Evolutionary conservation across 306 rosid species (phyloP), one percentile per base, ranked within the genome.

Genomic region (Fragaria nilgerrensis): DNA sequence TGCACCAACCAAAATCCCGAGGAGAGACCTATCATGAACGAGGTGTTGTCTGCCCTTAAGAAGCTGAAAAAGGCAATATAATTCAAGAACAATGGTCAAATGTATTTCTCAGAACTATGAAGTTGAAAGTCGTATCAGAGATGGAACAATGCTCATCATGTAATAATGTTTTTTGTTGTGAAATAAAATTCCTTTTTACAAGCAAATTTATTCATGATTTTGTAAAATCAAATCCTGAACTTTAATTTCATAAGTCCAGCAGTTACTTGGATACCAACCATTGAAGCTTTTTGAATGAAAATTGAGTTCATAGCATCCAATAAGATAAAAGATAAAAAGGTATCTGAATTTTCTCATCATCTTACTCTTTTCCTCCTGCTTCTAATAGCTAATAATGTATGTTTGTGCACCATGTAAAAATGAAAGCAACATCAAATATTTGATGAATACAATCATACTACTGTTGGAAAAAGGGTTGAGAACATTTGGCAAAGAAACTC

Each of bases 1-100:
- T 93, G 97, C 88, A 87, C 97, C 47, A 61, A 78, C 73, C 80
- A 84, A 16, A 78, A 85, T 73, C 96, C 93, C 34, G 96, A 87
- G 16, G 73, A 82, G 74, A 79, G 98, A 19, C 97, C 98, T 32
- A n/a, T 56, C 82, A 84, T 86, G 87, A 88, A 87, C 50, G 90
- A 75, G 64, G 91, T 89, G 58, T 39, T 89, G 75, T 80, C 84
- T 32, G 64, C 78, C 32, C 92, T 92, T 74, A 36, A 58, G 83
- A 90, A 90, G 85, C 82, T 87, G 76, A 74, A 85, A 75, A 55
- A 56, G 36, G 76, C 65, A 53, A 68, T 41, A 68, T 63, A 77
- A 77, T 25, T 16, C 44, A 61, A n/a, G 17, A 59, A 22, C 39
- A 48, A 48, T 39, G 75, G 37, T 59, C 66, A 16, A 37, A 44